Conservation (phyloP, 345 rosid genomes). For the Clarkia xantiana region DNA sequence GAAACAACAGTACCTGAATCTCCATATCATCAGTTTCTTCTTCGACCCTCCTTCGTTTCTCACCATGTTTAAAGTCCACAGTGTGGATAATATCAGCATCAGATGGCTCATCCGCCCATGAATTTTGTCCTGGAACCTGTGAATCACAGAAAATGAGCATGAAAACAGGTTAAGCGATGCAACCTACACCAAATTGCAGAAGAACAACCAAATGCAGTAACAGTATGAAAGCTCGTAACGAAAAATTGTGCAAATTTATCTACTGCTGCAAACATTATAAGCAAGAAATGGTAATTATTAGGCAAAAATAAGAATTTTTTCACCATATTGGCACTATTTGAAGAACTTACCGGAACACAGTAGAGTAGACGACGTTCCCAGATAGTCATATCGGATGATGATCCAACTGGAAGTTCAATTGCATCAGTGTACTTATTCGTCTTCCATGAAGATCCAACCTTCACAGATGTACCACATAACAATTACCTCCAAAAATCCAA, state of each 20-base stretch:
- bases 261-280: neutral
- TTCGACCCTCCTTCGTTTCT: constrained; percentile 58
- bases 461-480: neutral
- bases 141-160: neutral
- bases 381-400: constrained; percentile 37
- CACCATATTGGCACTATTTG: no score
- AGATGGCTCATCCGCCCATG: constrained; percentile 52
- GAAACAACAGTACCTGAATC: constrained; percentile 12
- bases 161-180: neutral
- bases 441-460: constrained; percentile 70
- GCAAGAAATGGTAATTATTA: neutral
- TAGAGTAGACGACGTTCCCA: constrained; percentile 87
- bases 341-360: constrained; percentile 58
- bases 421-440: constrained; percentile 71
- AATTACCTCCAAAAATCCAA: neutral
- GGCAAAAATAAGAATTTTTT: neutral
- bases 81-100: constrained; percentile 13
- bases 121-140: constrained; percentile 73
- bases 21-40: constrained; percentile 43
- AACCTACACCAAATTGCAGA: neutral
- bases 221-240: neutral
- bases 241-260: neutral
- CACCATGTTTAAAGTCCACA: constrained; percentile 32
- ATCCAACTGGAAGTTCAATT: constrained; percentile 35
- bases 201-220: neutral